Evolutionary conservation across 441 rosid genomes (phyloP), one percentile per base, ranked within the genome.

Genomic region (Sinapis alba): DNA sequence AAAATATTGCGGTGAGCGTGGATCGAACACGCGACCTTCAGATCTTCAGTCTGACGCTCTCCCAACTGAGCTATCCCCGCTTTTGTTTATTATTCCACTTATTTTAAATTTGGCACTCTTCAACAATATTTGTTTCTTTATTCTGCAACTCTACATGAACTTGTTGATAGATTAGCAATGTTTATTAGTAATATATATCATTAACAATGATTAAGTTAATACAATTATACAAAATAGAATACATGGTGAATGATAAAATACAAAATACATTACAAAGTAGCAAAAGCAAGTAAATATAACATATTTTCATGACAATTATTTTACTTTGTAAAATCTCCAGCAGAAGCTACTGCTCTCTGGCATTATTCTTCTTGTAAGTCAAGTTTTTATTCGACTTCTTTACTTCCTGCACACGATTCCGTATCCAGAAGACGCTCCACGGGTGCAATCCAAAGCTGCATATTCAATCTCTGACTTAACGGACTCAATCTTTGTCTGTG

Each of bases 381-480:
- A 54, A 15, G 21, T 36, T 53, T 5, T 19, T 36, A 30, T 57
- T 21, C 26, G 18, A 23, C 15, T 12, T 38, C 3, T 20, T 82
- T 50, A 87, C 76, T 82, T 85, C 82, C 71, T 81, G 80, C 89
- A 88, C 23, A 86, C 86, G 56, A 88, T 85, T 56, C 90, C 93
- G 60, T 74, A 62, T 27, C 93, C 93, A 38, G 82, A 41, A 45
- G 82, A 70, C 16, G 87, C 86, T 38, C 83, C 73, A 41, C 81
- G 65, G 21, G 84, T 78, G 78, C 90, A 85, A 53, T 85, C 87
- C 18, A 87, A 69, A 3, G 83, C 41, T 58, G 82, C 78, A 20
- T 66, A 82, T 6, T 82, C 80, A 38, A 15, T 69, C 70, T 62
- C 79, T 26, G 70, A 54, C 65, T 69, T 69, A 38, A 53, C 68